These are phyloP conservation scores for Linnemannia schmuckeri DNA, from an alignment of 192 early-diverging fungal genomes.

Conservation along the genomic window DNA sequence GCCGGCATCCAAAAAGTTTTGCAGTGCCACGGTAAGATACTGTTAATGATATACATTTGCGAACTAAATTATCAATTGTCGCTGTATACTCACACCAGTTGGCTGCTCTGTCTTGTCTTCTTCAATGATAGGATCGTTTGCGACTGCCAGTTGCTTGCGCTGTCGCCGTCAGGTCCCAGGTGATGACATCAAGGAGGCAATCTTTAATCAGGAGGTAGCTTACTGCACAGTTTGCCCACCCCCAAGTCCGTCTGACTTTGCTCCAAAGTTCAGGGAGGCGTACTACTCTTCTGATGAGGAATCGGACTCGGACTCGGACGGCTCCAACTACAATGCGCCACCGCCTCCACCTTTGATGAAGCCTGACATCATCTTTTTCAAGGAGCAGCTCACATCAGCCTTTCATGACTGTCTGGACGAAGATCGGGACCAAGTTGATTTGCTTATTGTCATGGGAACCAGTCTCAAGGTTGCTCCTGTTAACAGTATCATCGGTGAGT, in stretches of 20 bases:
- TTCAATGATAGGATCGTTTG: constrained; percentile 83
- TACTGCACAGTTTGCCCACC: constrained; percentile 78
- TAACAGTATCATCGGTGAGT: constrained; percentile 83
- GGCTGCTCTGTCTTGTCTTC: background rate
- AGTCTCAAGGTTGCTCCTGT: constrained; percentile 97
- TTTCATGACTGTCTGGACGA: constrained; percentile 80
- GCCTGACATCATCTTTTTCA: constrained; percentile 98
- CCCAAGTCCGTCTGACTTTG: constrained; percentile 5
- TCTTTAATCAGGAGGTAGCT: constrained; percentile 81
- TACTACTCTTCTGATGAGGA: constrained; percentile 46
- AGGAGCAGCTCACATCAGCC: constrained; percentile 87
- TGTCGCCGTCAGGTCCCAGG: constrained; percentile 86
- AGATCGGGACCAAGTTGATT: constrained; percentile 85
- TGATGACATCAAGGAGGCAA: constrained; percentile 82
- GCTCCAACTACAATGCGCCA: constrained; percentile 50
- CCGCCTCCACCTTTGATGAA: constrained; percentile 79
- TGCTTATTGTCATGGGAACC: constrained; percentile 96
- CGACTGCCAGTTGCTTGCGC: constrained; percentile 89
- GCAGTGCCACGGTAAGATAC: constrained; percentile 86
- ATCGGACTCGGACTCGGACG: constrained; percentile 68
- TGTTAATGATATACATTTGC: background rate
- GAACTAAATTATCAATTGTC: background rate
- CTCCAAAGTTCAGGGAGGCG: constrained; percentile 9
- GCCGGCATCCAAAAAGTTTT: constrained; percentile 86
- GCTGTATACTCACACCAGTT: background rate